Evolutionary conservation across 352 stramenopile species (phyloP).

Genomic region (Phytopythium chamaehyphon): DNA sequence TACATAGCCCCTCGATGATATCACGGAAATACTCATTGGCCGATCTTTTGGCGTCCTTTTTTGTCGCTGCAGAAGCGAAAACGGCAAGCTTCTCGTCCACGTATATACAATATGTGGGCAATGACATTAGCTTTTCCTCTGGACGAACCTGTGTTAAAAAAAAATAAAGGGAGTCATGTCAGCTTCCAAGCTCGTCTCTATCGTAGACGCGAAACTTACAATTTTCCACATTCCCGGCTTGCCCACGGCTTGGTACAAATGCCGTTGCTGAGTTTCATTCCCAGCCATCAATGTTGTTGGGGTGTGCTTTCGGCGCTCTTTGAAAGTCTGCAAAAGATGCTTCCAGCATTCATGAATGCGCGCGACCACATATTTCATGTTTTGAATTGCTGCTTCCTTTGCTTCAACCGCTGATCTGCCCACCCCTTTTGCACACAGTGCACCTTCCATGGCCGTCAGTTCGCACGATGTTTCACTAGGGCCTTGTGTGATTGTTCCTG

Average conservation of each 20-base stretch:
- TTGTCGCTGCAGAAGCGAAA: slow-evolving; percentile 53
- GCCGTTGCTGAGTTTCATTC: slow-evolving; percentile 56
- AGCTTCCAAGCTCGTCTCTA: background rate
- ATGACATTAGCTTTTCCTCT: slow-evolving; percentile 30
- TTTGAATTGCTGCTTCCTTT: slow-evolving; percentile 21
- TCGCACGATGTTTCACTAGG: too few species aligned
- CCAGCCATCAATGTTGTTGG: slow-evolving; percentile 59
- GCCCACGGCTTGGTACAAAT: slow-evolving; percentile 14
- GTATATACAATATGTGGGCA: slow-evolving; percentile 54
- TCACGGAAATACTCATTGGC: slow-evolving; percentile 70
- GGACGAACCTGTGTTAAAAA: slow-evolving; percentile 12
- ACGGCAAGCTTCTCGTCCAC: slow-evolving; percentile 41
- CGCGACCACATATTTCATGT: slow-evolving; percentile 33
- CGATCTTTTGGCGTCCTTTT: slow-evolving; percentile 71
- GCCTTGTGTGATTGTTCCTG: slow-evolving; percentile 17
- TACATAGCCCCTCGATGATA: slow-evolving; percentile 39
- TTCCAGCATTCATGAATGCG: slow-evolving; percentile 48
- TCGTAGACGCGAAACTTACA: background rate
- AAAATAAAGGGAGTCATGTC: background rate
- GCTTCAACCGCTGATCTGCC: slow-evolving; percentile 28
- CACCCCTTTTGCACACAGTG: slow-evolving; percentile 23
- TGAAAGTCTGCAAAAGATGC: slow-evolving; percentile 41
- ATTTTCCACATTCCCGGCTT: background rate
- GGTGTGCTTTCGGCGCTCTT: slow-evolving; percentile 30
- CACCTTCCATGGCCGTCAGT: slow-evolving; percentile 13